Evolutionary conservation across 441 rosid genomes (phyloP), one percentile per base, ranked within the genome.

Genomic region (Erodium chrysanthum): DNA sequence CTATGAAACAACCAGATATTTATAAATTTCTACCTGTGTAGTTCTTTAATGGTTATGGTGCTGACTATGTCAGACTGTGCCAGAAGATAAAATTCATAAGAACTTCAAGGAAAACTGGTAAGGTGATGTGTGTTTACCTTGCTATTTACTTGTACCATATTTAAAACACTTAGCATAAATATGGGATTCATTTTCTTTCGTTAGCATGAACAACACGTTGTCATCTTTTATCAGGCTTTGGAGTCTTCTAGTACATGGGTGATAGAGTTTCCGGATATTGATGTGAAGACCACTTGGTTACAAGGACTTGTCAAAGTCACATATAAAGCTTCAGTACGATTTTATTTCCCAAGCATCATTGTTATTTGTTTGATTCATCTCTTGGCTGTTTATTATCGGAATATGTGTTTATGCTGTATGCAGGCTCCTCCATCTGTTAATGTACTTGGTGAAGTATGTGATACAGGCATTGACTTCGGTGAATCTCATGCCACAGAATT

Each of bases 191-290:
- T 14, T 46, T 46, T 46, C 54, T n/a, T 46, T 14, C 18, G n/a
- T 46, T 46, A 46, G 54, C 54, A 46, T 15, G 54, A 46, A n/a
- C 18, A 14, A 46, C 54, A n/a, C 54, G n/a, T 46, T 46, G 17
- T n/a, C 54, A 14, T 46, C 54, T 46, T 46, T 46, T 74, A 70
- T 48, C 80, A 95, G 99, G 98, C 95, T 66, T 73, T 95, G 81
- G 99, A 95, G 81, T 84, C 91, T 66, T 88, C 98, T 73, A 84
- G 87, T 78, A 95, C 97, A 68, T 92, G 95, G 98, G 83, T 95
- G 68, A 81, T 95, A 71, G 96, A 87, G 79, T 90, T 92, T 81
- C 85, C 62, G 67, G 80, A 82, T 65, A 88, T 80, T 76, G 90
- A 86, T 74, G 93, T 85, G 71, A 95, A 92, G 81, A 75, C 78